Conservation (phyloP, 441 rosid genomes). For the Kokia cookei region DNA sequence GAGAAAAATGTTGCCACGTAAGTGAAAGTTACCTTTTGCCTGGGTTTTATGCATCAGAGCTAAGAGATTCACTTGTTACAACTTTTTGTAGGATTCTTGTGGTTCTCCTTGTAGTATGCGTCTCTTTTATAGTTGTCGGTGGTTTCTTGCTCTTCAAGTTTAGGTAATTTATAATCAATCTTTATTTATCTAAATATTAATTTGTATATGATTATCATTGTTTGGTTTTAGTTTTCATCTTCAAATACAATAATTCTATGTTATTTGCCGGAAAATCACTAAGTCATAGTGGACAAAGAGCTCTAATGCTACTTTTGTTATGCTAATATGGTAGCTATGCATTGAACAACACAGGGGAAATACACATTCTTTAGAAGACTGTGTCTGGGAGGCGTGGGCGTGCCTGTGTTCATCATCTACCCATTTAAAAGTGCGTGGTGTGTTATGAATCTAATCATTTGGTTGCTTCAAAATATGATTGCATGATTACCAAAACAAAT, state of each 20-base stretch:
- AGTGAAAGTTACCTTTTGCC: conserved; percentile 23
- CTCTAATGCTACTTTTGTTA: conserved; percentile 1
- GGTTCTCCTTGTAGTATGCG: conserved; percentile 72
- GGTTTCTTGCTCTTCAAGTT: conserved; percentile 74
- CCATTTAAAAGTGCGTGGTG: conserved; percentile 65
- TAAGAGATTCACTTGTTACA: conserved; percentile 7
- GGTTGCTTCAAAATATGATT: conserved; percentile 3
- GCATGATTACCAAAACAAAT: conserved; percentile 6
- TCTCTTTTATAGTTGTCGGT: conserved; percentile 78
- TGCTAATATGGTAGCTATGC: conserved; percentile 11
- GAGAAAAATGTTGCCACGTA: conserved; percentile 94
- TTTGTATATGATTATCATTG: background rate
- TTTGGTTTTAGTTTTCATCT: background rate
- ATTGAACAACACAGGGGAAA: conserved; percentile 43
- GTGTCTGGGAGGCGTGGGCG: conserved; percentile 99
- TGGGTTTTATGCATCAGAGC: conserved; percentile 3
- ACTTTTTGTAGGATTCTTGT: conserved; percentile 60
- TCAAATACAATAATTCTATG: background rate
- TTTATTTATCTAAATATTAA: background rate
- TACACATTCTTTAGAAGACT: conserved; percentile 67
- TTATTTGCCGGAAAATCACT: background rate
- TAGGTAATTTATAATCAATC: conserved; percentile 39
- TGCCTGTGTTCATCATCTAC: conserved; percentile 88
- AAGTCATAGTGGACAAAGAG: background rate
- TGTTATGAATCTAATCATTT: conserved; percentile 13